Evolutionary conservation across 768 basidiomycete species (phyloP).

Genomic region (Boletus rex-veris): DNA sequence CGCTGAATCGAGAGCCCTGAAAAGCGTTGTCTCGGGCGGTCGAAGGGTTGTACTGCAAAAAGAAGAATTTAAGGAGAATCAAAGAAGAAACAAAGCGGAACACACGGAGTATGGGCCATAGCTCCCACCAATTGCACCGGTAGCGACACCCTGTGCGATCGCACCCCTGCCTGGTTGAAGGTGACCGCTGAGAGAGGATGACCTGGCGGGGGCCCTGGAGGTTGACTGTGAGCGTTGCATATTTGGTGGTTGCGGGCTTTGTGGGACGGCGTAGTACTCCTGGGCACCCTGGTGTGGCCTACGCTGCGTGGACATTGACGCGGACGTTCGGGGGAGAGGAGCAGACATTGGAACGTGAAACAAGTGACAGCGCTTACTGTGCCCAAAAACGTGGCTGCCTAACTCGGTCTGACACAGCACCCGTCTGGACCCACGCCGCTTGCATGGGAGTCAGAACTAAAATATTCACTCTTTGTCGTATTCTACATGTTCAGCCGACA

Average conservation of each 20-base stretch:
- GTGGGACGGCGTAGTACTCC: slow-evolving; percentile 66
- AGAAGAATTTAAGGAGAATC: not conserved
- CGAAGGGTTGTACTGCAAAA: slow-evolving; percentile 53
- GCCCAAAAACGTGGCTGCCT: slow-evolving; percentile 24
- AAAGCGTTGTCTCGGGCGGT: slow-evolving; percentile 39
- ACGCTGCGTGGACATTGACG: slow-evolving; percentile 33
- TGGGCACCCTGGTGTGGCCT: slow-evolving; percentile 45
- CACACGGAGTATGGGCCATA: slow-evolving; percentile 88
- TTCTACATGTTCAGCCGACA: slow-evolving; percentile 46
- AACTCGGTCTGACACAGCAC: slow-evolving; percentile 16
- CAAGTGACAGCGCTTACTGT: not conserved
- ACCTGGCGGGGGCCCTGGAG: slow-evolving; percentile 25
- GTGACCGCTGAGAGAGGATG: slow-evolving; percentile 28
- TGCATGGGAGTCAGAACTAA: not conserved
- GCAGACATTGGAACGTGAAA: not conserved
- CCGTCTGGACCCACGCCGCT: slow-evolving; percentile 9
- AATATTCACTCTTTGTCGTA: not conserved
- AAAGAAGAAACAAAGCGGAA: slow-evolving; percentile 7
- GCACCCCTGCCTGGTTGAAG: slow-evolving; percentile 44
- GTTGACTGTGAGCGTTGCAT: slow-evolving; percentile 27
- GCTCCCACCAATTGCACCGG: slow-evolving; percentile 69
- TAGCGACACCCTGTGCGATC: slow-evolving; percentile 76
- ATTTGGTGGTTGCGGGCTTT: slow-evolving; percentile 48
- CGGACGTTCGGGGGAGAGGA: slow-evolving; percentile 8
- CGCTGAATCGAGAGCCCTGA: slow-evolving; percentile 57